phyloP scores from a whole-genome alignment of 139 green algal species.

The Auxenochlorella pyrenoidosa region DNA sequence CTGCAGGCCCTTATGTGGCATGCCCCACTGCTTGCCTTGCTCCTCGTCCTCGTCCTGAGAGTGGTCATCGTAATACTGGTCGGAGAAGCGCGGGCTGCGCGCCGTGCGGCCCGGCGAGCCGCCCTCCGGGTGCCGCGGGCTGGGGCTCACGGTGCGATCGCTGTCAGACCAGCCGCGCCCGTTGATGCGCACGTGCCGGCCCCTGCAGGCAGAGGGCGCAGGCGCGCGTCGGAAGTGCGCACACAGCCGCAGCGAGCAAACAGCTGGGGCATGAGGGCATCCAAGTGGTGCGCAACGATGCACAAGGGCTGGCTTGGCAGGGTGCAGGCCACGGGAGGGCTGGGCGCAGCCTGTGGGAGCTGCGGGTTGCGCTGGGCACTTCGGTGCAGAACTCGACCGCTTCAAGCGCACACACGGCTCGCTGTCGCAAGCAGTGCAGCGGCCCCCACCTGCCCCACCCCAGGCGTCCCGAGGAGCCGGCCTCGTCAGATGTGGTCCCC shows the following conservation, averaged over 20 bases:
- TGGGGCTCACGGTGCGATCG: constrained; percentile 28
- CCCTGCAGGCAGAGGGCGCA: background rate
- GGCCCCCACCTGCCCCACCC: background rate
- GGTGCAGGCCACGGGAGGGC: too few species aligned
- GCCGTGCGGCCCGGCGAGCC: background rate
- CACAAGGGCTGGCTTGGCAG: too few species aligned
- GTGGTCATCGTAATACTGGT: constrained; percentile 27
- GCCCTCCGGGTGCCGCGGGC: constrained; percentile 16
- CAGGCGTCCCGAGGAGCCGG: background rate
- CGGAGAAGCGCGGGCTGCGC: constrained; percentile 32
- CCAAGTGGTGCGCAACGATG: too few species aligned
- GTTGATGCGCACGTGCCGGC: constrained; percentile 30
- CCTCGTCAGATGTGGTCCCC: constrained; percentile 7
- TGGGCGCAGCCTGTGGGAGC: too few species aligned
- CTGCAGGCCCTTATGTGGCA: background rate
- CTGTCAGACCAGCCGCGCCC: constrained; percentile 26
- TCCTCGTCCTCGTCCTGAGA: background rate
- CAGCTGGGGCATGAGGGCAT: background rate
- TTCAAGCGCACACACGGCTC: too few species aligned
- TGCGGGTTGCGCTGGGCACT: too few species aligned
- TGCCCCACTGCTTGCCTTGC: background rate
- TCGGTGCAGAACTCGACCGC: too few species aligned
- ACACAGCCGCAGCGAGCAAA: background rate
- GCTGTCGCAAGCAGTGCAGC: too few species aligned
- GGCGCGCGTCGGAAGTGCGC: background rate